Percentiles rank a stretch among this genome's conserved stretches.
phyloP scores from a whole-genome alignment of 352 stramenopile species.

The Pythium phragmitis region DNA sequence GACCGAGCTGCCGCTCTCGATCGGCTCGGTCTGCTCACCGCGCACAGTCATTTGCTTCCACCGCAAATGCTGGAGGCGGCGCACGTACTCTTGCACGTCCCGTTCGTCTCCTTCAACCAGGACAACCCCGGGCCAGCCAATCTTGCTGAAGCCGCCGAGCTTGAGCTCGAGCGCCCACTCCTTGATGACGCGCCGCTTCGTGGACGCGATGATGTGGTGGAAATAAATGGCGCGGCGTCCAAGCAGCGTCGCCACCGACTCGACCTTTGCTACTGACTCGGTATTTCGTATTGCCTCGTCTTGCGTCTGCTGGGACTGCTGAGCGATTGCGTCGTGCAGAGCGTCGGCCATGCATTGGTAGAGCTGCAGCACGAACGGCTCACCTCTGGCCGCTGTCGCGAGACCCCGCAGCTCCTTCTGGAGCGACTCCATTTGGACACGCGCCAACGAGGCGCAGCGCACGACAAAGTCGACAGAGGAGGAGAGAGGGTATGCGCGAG shows the following conservation, averaged over 20 bases:
- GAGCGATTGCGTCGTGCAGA: slow-evolving; percentile 25
- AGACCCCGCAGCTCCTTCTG: slow-evolving; percentile 36
- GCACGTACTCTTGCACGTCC: slow-evolving; percentile 67
- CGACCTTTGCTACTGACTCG: not conserved
- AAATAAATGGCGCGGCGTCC: slow-evolving; percentile 80
- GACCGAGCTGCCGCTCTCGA: slow-evolving; percentile 13
- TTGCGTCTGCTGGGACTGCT: not conserved
- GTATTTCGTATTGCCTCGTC: not conserved
- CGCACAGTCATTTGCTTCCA: slow-evolving; percentile 86
- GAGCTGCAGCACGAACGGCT: slow-evolving; percentile 55
- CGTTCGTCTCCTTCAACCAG: slow-evolving; percentile 63
- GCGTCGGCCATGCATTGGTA: slow-evolving; percentile 64
- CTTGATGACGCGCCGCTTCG: slow-evolving; percentile 66
- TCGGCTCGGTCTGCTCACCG: slow-evolving; percentile 56
- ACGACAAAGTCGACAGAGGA: slow-evolving; percentile 40
- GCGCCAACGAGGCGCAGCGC: slow-evolving; percentile 46
- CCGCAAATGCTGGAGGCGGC: slow-evolving; percentile 62
- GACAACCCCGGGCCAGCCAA: slow-evolving; percentile 80
- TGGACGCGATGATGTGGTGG: slow-evolving; percentile 79
- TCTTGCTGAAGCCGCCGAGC: slow-evolving; percentile 76
- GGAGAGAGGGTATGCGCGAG: slow-evolving; percentile 36
- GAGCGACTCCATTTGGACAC: slow-evolving; percentile 39
- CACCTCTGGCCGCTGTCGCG: slow-evolving; percentile 31
- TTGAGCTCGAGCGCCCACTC: slow-evolving; percentile 70
- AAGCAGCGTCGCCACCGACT: slow-evolving; percentile 21